Base-by-base conservation (phyloP, 345 rosid genomes). In the Citrus glauca region DNA sequence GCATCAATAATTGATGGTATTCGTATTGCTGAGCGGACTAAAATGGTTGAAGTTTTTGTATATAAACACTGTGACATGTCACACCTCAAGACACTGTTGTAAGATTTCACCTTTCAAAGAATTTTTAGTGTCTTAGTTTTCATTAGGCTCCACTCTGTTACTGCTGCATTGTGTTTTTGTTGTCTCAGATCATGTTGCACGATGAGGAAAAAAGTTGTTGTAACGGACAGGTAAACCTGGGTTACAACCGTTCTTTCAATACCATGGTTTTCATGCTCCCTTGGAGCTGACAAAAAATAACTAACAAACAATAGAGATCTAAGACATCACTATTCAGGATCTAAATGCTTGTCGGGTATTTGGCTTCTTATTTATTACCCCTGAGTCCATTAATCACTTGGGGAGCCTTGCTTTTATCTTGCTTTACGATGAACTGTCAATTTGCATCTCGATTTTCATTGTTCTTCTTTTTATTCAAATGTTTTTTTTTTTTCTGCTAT, bases 1-100 rank as follows among this genome's bases (percentile, higher is more conserved):
- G 99, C 99, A 75, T 95, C 99, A 10, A 92, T 95, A 76, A 95
- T 95, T 77, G 98, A 94, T 81, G 99, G 99, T 42, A 90, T 94
- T 56, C 94, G 87, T 87, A 97, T 92, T 82, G 97, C 97, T 71
- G 95, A 89, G 84, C 83, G 93, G 75, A 94, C 89, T 80, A 75
- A 83, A 71, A 87, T 82, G 69, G 91, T 88, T 50, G 87, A 94
- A 82, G 81, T 83, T 40, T 86, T 87, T 79, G 89, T 93, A 25
- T 95, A 93, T 82, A 85, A 84, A 84, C 98, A 95, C 62, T 91
- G 97, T 74, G 92, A 93, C 87, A 92, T 91, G 91, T 81, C 85
- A 72, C 99, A 95, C 88, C 96, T 95, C 67, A 79, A 80, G 66
- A 62, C 81, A 35, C 82, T 94, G 72, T 78, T 95, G 99, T 95